These are phyloP conservation scores for Trypanosoma cruzi DNA, from an alignment of 208 protist species.

Conservation along the genomic window DNA sequence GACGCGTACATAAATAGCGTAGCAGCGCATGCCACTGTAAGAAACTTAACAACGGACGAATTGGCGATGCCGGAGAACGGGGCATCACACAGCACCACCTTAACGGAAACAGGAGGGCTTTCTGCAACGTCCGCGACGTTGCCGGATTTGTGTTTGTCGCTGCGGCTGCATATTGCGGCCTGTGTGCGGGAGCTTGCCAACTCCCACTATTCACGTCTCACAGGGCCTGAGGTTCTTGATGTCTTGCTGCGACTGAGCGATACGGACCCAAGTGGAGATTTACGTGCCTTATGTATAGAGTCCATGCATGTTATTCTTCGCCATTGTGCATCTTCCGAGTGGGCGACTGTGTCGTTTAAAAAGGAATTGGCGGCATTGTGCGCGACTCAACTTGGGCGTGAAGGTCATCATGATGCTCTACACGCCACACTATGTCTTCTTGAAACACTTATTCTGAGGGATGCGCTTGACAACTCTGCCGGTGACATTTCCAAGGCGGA, in stretches of 20 bases:
- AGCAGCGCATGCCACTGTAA: background rate
- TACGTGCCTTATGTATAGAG: conserved; percentile 20
- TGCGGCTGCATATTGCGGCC: conserved; percentile 7
- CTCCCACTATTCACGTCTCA: conserved; percentile 6
- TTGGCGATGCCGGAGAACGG: background rate
- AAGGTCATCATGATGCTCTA: conserved; percentile 11
- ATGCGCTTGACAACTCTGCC: background rate
- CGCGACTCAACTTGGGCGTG: conserved; percentile 7
- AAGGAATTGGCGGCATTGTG: conserved; percentile 12
- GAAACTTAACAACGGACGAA: too few relatives aligned
- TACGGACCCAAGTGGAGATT: conserved; percentile 11
- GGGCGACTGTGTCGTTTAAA: conserved; percentile 10
- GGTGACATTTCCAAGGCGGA: too few relatives aligned
- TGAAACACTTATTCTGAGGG: conserved; percentile 24
- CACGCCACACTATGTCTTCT: conserved; percentile 19
- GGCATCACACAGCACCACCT: background rate
- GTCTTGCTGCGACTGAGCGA: conserved; percentile 1
- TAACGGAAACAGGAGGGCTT: too few relatives aligned
- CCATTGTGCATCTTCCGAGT: background rate
- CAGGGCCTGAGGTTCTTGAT: background rate
- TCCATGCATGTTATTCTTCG: conserved; percentile 10
- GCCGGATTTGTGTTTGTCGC: background rate
- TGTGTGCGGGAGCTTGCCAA: conserved; percentile 28
- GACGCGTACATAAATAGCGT: background rate
- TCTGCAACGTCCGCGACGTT: too few relatives aligned